Base-by-base conservation (phyloP, 495 filamentous ascomycete species). In the Penicillium taxi region DNA sequence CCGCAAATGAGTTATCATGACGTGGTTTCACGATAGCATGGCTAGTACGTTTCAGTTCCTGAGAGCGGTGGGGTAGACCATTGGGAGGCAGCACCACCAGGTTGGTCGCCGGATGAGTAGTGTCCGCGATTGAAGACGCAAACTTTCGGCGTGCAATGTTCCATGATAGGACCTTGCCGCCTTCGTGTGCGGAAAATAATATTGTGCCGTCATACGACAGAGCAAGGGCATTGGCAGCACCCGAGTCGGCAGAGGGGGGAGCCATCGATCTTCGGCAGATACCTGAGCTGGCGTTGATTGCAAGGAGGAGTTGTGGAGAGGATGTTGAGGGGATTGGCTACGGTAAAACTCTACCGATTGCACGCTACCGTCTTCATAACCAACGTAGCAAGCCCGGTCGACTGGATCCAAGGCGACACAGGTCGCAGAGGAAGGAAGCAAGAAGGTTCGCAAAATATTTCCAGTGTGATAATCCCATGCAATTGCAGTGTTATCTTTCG, bases 381-480 rank as follows among this genome's bases (percentile, higher is more conserved):
- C 84, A 16, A 78, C 77, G 52, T 84, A 96, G 41, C 85, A 72
- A 8, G 81, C 87, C 25, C 91, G 74, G 36, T 91, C 81, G 29
- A 80, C 82, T 2, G 90, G 84, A 54, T 98, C 91, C 4, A 96
- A 61, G 6, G 75, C 69, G 17, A 94, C 50, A 44, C 80, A 87
- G 17, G 78, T 65, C 12, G 89, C 84, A 15, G 72, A 69, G n/a
- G 67, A 69, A 2, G 82, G 73, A 31, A 95, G 73, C 13, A 96
- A 69, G 44, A 84, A 80, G 12, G 86, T 94, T 42, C 87, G 78
- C 39, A 96, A 56, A 15, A 77, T 67, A 19, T 69, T 69, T 23
- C 87, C 87, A 1, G 73, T 84, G 18, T 80, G 75, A 52, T 89
- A 91, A 55, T 95, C 84, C 91, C 91, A 98, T 37, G 85, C 73